phyloP scores from a whole-genome alignment of 208 protist species.

The Strigomonas galati region DNA sequence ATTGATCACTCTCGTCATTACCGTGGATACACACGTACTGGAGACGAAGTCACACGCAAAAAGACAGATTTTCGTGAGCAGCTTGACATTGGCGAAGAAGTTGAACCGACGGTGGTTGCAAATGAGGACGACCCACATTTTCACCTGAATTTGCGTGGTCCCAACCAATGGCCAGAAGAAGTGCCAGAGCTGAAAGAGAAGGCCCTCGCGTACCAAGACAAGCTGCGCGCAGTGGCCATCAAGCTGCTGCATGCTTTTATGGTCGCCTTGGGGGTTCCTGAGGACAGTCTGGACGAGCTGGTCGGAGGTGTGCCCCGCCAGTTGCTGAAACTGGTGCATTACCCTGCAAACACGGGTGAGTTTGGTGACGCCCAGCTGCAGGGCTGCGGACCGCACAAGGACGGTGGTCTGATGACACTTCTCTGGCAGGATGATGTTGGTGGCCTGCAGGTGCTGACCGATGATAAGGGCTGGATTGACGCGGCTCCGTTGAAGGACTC shows the following conservation, averaged over 20 bases:
- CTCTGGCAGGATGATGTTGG: slow-evolving; percentile 15
- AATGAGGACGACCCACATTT: slow-evolving; percentile 7
- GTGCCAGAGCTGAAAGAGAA: background rate
- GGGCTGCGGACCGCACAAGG: slow-evolving; percentile 10
- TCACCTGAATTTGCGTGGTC: background rate
- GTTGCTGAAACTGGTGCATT: slow-evolving; percentile 16
- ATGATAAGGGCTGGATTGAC: too few species aligned
- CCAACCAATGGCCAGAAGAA: slow-evolving; percentile 9
- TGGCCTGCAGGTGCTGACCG: slow-evolving; percentile 18
- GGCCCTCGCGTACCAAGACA: background rate
- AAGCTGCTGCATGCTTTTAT: slow-evolving; percentile 8
- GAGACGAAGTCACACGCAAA: slow-evolving; percentile 12
- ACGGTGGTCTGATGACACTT: slow-evolving; percentile 6
- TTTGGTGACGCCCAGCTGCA: slow-evolving; percentile 8
- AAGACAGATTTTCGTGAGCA: slow-evolving; percentile 17
- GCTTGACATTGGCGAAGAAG: slow-evolving; percentile 5
- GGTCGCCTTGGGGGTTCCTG: background rate
- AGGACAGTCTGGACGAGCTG: background rate
- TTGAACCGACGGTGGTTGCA: background rate
- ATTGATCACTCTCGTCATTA: slow-evolving; percentile 16
- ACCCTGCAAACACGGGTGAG: slow-evolving; percentile 9
- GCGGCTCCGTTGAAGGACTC: too few species aligned
- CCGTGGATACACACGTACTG: slow-evolving; percentile 13
- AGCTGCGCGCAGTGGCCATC: background rate
- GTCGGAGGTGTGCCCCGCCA: background rate